Evolutionary conservation across 352 stramenopile genomes (phyloP).

Genomic region (Phytopythium chamaehyphon): DNA sequence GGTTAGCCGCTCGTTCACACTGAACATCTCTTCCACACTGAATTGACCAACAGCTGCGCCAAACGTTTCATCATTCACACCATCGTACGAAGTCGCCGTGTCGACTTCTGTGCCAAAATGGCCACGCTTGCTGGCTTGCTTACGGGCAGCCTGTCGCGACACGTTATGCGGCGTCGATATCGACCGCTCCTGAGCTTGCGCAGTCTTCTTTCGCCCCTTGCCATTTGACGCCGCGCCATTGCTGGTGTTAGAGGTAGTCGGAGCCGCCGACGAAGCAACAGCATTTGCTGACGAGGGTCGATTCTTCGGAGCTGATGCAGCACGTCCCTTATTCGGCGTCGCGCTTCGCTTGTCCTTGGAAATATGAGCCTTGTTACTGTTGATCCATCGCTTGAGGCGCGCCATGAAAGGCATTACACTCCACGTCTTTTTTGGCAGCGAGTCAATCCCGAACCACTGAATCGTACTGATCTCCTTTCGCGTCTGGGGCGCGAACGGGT

Average conservation of each 20-base stretch:
- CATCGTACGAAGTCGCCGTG: conserved; percentile 74
- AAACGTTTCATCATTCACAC: conserved; percentile 88
- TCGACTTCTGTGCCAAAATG: conserved; percentile 86
- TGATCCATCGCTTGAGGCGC: conserved; percentile 89
- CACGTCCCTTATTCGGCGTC: conserved; percentile 42
- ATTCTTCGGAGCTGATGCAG: conserved; percentile 73
- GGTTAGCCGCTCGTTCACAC: conserved; percentile 89
- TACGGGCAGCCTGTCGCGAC: conserved; percentile 24
- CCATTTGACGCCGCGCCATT: background rate
- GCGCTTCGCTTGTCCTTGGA: conserved; percentile 50
- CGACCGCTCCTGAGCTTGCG: conserved; percentile 40
- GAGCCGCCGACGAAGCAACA: conserved; percentile 30
- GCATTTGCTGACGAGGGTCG: conserved; percentile 33
- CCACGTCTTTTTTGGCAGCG: conserved; percentile 92
- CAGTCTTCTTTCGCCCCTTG: conserved; percentile 8
- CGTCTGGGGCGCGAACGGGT: conserved; percentile 91
- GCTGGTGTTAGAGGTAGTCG: conserved; percentile 15
- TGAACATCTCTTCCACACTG: conserved; percentile 96
- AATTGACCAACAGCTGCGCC: conserved; percentile 66
- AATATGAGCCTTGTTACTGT: conserved; percentile 42
- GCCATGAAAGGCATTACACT: conserved; percentile 92
- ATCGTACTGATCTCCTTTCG: conserved; percentile 95
- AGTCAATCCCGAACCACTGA: conserved; percentile 88
- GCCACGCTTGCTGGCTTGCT: conserved; percentile 33
- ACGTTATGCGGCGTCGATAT: conserved; percentile 70